Evolutionary conservation across 768 basidiomycete species (phyloP).

Genomic region (Hortiboletus flavorubellus): DNA sequence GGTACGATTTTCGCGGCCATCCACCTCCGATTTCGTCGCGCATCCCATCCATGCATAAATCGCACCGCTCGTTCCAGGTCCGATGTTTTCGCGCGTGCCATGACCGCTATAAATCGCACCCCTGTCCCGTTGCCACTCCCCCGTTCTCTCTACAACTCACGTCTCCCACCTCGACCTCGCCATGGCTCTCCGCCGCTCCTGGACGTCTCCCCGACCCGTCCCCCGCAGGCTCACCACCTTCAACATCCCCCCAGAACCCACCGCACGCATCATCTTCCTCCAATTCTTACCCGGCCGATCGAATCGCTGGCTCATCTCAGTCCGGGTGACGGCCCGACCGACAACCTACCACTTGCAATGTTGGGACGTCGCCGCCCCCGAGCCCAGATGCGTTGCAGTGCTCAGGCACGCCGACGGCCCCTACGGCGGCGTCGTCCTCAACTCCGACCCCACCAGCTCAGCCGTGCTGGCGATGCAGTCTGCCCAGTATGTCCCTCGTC

Average conservation of each 20-base stretch:
- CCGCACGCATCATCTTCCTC: constrained; percentile 41
- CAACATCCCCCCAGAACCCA: constrained; percentile 17
- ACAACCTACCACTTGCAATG: constrained; percentile 44
- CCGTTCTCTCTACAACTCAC: constrained; percentile 18
- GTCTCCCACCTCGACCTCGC: constrained; percentile 43
- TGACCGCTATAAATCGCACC: background rate
- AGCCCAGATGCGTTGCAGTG: constrained; percentile 42
- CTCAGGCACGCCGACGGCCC: constrained; percentile 31
- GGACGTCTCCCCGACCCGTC: constrained; percentile 43
- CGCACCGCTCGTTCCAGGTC: no score
- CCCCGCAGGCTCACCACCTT: constrained; percentile 28
- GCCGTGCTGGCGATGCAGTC: constrained; percentile 43
- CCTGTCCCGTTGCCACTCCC: background rate
- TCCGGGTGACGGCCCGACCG: constrained; percentile 29
- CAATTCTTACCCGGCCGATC: constrained; percentile 45
- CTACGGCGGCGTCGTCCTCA: constrained; percentile 46
- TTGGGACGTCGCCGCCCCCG: constrained; percentile 46
- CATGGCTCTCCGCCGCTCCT: constrained; percentile 44
- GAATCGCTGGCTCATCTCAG: constrained; percentile 45
- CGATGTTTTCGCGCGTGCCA: background rate
- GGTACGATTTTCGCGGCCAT: constrained; percentile 18
- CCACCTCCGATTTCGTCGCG: constrained; percentile 24
- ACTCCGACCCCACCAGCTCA: constrained; percentile 34
- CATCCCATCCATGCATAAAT: background rate
- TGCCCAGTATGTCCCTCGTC: constrained; percentile 33